Evolutionary conservation across 495 filamentous ascomycete genomes (phyloP).

Genomic region (Evernia prunastri): DNA sequence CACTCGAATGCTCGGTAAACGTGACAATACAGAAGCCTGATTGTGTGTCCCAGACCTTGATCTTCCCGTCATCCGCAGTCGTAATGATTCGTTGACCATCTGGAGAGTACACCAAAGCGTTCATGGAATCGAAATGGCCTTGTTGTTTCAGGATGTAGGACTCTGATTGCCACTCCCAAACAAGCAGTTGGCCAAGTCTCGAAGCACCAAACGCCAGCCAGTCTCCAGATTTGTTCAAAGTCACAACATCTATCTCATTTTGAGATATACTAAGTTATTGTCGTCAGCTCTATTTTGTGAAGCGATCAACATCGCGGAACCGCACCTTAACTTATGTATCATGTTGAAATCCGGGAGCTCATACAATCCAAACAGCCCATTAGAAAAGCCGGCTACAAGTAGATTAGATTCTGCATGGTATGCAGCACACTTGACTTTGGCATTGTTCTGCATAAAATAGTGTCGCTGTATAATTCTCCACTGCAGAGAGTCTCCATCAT

Average conservation of each 20-base stretch:
- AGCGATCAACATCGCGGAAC: neutral
- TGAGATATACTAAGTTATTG: slow-evolving; percentile 70
- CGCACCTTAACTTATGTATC: slow-evolving; percentile 73
- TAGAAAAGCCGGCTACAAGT: slow-evolving; percentile 88
- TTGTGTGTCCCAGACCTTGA: slow-evolving; percentile 95
- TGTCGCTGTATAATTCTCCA: slow-evolving; percentile 86
- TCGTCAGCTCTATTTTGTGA: slow-evolving; percentile 25
- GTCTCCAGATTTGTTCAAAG: slow-evolving; percentile 87
- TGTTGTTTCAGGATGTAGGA: slow-evolving; percentile 99
- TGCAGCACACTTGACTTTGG: slow-evolving; percentile 77
- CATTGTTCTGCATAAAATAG: slow-evolving; percentile 86
- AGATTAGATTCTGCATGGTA: slow-evolving; percentile 84
- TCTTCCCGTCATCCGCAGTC: slow-evolving; percentile 89
- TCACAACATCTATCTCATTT: slow-evolving; percentile 88
- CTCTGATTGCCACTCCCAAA: slow-evolving; percentile 99
- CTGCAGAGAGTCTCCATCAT: slow-evolving; percentile 51
- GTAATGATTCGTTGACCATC: slow-evolving; percentile 91
- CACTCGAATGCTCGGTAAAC: slow-evolving; percentile 93
- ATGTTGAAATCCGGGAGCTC: slow-evolving; percentile 95
- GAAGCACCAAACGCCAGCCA: slow-evolving; percentile 98
- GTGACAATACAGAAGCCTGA: slow-evolving; percentile 97
- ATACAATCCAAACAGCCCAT: slow-evolving; percentile 86
- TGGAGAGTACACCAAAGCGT: slow-evolving; percentile 83
- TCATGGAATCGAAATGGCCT: slow-evolving; percentile 95
- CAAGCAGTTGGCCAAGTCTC: slow-evolving; percentile 84